Conservation (phyloP, 2,329 filamentous ascomycete species). For the Talaromyces sp. region DNA sequence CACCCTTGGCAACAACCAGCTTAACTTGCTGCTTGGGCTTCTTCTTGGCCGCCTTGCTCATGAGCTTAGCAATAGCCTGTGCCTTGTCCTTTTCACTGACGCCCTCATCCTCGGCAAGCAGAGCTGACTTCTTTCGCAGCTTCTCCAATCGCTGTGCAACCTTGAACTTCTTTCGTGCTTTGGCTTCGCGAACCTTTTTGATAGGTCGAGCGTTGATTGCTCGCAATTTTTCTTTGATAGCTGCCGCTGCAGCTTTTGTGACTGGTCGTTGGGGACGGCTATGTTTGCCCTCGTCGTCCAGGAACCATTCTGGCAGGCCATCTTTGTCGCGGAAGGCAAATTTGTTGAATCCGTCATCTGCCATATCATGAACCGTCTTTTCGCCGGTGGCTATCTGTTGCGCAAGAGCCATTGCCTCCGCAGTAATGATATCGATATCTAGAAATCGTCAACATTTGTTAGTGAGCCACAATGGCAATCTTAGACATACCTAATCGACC, state of each 20-base stretch:
- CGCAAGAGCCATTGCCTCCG: conserved; percentile 95
- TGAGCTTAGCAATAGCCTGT: conserved; percentile 72
- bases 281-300: conserved; percentile 85
- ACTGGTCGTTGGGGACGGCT: conserved; percentile 85
- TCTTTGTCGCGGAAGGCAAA: conserved; percentile 86
- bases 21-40: conserved; percentile 79
- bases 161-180: conserved; percentile 96
- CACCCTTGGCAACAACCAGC: conserved; percentile 80
- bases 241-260: conserved; percentile 79
- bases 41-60: conserved; percentile 78
- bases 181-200: conserved; percentile 97
- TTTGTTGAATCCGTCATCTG: conserved; percentile 93
- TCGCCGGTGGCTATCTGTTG: conserved; percentile 85
- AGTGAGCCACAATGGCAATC: background rate
- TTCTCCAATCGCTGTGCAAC: conserved; percentile 87
- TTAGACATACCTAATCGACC: conserved; percentile 41
- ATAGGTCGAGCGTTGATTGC: conserved; percentile 93
- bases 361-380: conserved; percentile 70
- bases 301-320: conserved; percentile 93
- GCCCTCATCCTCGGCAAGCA: conserved; percentile 82
- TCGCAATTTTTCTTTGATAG: conserved; percentile 90
- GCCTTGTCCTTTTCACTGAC: conserved; percentile 97
- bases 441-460: conserved; percentile 26
- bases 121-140: conserved; percentile 92
- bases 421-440: conserved; percentile 99